Base-by-base conservation (phyloP, 352 stramenopile species). In the Phytophthora chlamydospora region DNA sequence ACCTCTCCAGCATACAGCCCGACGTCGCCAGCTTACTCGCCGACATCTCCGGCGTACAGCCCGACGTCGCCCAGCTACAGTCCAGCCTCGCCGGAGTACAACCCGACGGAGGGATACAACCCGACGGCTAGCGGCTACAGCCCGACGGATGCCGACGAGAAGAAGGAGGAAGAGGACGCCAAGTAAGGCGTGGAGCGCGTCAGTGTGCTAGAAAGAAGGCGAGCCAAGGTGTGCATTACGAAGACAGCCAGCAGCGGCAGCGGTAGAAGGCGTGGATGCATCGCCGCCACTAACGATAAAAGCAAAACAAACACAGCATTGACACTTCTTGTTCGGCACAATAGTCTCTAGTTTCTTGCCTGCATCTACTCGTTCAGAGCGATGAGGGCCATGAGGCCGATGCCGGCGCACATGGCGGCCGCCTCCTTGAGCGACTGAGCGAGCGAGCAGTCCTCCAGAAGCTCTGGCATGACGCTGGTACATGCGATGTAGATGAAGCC, bases 401-500 rank as follows among this genome's bases (percentile, higher is more conserved):
- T 81, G 34, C 86, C 80, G 4, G 77, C 62, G 66, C 70, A 81
- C 80, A 93, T 90, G 49, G 85, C 80, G 2, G 71, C 64, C 19
- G 70, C 68, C 62, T 96, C 83, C 48, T 90, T 86, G 8, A 91
- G 44, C 33, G 80, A 91, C 66, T 92, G 82, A 29, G 29, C 49
- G 11, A 96, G 52, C 39, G 83, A 92, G 33, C 83, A 90, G 61
- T 93, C 85, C 53, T 97, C 85, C 29, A 98, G 73, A 33, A 98
- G 71, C 65, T 98, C 87, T 6, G 93, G 91, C 68, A 98, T 86
- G 44, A 98, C 92, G 44, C 84, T 97, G 21, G 85, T 82, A 49
- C 88, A 93, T 27, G 91, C 89, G 35, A 98, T 87, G 71, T 98
- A 98, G 49, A 98, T 83, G 76, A 98, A 98, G 13, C 93, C 93